phyloP scores from a whole-genome alignment of 768 basidiomycete genomes.

The Podaxis mareebaensis region DNA sequence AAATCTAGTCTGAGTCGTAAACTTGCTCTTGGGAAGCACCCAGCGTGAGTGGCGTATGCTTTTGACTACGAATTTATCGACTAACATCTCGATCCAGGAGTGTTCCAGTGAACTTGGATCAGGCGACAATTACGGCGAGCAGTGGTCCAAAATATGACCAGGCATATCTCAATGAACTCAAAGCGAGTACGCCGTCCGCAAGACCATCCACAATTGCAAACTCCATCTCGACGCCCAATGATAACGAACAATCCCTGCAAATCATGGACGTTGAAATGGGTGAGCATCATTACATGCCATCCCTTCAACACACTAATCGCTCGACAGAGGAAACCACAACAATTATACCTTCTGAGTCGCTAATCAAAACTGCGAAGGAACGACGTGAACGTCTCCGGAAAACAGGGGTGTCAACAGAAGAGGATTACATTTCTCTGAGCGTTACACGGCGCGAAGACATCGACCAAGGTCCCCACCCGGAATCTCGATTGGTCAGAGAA shows the following conservation, averaged over 20 bases:
- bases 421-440: conserved; percentile 81
- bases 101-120: conserved; percentile 51
- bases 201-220: conserved; percentile 40
- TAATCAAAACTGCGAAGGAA: conserved; percentile 73
- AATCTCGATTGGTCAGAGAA: conserved; percentile 78
- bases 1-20: conserved; percentile 78
- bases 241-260: conserved; percentile 32
- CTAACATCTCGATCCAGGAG: conserved; percentile 30
- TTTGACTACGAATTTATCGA: background rate
- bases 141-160: conserved; percentile 68
- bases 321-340: conserved; percentile 36
- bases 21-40: conserved; percentile 54
- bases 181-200: conserved; percentile 68
- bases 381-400: conserved; percentile 69
- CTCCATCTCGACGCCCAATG: conserved; percentile 55
- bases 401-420: conserved; percentile 42
- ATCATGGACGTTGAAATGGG: conserved; percentile 31
- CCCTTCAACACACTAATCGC: background rate
- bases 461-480: conserved; percentile 77
- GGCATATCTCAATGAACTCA: conserved; percentile 74
- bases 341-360: conserved; percentile 72
- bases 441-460: conserved; percentile 56
- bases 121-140: conserved; percentile 53
- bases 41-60: conserved; percentile 39
- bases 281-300: conserved; percentile 15